Percentiles rank a stretch among this genome's conserved stretches.
Conservation (phyloP, 1,284 basidiomycete species). For the Boletus smithii region DNA sequence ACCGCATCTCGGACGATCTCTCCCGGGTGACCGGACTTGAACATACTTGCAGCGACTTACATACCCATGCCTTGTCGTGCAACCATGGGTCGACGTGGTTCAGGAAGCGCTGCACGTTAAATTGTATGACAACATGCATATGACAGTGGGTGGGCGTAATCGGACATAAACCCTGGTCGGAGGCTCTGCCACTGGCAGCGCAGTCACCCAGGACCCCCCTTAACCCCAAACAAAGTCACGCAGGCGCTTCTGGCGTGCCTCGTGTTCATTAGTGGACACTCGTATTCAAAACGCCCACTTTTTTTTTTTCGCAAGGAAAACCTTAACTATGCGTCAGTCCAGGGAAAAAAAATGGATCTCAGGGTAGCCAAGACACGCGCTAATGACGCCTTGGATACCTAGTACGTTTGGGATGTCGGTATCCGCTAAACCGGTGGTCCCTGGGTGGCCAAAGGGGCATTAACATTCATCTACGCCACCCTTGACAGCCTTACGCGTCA, state of each 20-base stretch:
- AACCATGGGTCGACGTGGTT: not conserved
- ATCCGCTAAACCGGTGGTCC: constrained; percentile 22
- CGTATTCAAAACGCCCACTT: constrained; percentile 5
- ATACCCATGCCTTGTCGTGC: not conserved
- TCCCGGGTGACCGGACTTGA: not conserved
- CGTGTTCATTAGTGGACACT: constrained; percentile 18
- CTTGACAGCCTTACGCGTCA: constrained; percentile 4
- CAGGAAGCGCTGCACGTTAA: not conserved
- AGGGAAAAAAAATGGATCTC: constrained; percentile 10
- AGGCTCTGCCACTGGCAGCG: constrained; percentile 2
- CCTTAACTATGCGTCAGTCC: constrained; percentile 21
- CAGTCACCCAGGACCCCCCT: constrained; percentile 16
- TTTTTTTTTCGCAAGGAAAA: constrained; percentile 14
- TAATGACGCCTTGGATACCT: constrained; percentile 16
- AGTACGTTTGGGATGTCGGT: constrained; percentile 13
- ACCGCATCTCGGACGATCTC: not conserved
- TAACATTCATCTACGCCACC: constrained; percentile 21
- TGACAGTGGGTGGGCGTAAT: not conserved
- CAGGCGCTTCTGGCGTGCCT: constrained; percentile 31
- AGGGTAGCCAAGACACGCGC: constrained; percentile 23
- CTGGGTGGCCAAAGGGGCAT: constrained; percentile 26
- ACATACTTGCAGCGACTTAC: not conserved
- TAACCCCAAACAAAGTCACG: constrained; percentile 25
- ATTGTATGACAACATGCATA: not conserved
- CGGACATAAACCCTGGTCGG: not conserved